These are phyloP conservation scores for Lotus japonicus DNA, from an alignment of 306 rosid genomes.

Conservation along the genomic window DNA sequence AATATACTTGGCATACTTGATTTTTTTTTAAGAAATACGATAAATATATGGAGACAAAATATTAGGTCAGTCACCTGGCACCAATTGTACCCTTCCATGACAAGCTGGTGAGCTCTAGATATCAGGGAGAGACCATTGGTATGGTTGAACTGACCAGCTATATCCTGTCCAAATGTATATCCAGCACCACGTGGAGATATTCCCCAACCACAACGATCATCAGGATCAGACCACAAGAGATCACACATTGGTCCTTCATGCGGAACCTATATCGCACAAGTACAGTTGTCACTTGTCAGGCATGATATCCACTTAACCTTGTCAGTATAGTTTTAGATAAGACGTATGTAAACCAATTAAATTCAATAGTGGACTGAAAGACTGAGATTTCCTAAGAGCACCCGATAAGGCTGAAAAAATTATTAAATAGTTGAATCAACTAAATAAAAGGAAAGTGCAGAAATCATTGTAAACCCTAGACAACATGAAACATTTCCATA, in stretches of 20 bases:
- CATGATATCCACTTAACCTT: background rate
- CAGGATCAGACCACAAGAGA: constrained; percentile 98
- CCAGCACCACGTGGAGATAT: constrained; percentile 99
- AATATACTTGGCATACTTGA: background rate
- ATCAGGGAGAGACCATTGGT: constrained; percentile 91
- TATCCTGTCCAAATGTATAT: constrained; percentile 96
- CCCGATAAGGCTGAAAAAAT: background rate
- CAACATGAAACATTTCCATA: background rate
- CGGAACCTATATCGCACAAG: constrained; percentile 60
- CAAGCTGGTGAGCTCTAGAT: constrained; percentile 99
- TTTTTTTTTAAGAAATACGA: background rate
- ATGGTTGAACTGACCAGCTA: constrained; percentile 90
- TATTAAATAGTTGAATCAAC: background rate
- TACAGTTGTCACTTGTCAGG: background rate
- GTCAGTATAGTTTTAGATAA: background rate
- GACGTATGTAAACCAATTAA: background rate
- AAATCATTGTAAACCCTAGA: background rate
- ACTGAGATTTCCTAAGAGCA: constrained; percentile 4
- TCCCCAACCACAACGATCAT: constrained; percentile 99
- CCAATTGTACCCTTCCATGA: constrained; percentile 99
- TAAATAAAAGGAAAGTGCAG: background rate
- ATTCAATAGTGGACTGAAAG: background rate
- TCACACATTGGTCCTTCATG: constrained; percentile 99
- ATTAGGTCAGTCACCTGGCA: constrained; percentile 67
- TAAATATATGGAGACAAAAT: background rate